Percentiles rank a stretch among this genome's conserved stretches.
phyloP scores from a whole-genome alignment of 2,329 filamentous ascomycete genomes.

The Elsinoe arachidis region DNA sequence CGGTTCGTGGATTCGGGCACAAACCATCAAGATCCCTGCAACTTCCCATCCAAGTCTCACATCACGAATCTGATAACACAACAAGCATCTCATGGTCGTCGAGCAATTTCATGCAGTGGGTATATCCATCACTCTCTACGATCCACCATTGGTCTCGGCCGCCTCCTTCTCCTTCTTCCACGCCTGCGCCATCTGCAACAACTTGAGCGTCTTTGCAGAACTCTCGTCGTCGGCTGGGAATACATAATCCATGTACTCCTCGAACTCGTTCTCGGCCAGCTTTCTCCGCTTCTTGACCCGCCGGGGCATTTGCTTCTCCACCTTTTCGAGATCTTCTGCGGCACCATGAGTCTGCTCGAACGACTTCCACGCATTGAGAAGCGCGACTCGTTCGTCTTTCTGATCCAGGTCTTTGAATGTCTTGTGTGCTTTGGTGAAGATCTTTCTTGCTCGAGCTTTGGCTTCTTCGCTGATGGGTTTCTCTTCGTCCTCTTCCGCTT shows the following conservation, averaged over 20 bases:
- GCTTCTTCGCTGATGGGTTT: conserved; percentile 67
- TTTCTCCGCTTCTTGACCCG: conserved; percentile 86
- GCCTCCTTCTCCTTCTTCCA: conserved; percentile 63
- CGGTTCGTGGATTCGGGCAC: conserved; percentile 4
- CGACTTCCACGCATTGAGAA: conserved; percentile 84
- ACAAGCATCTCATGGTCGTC: too few relatives aligned
- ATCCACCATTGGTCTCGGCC: conserved; percentile 9
- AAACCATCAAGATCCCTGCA: conserved; percentile 8
- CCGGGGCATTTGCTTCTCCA: conserved; percentile 89
- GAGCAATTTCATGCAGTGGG: neutral
- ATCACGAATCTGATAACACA: neutral
- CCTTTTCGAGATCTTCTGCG: conserved; percentile 64
- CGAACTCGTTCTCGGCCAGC: conserved; percentile 84
- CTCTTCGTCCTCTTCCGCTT: conserved; percentile 49
- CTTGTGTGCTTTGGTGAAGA: conserved; percentile 81
- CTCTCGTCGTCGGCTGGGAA: conserved; percentile 93
- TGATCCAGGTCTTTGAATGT: conserved; percentile 82
- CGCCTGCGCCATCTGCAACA: conserved; percentile 75
- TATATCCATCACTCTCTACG: neutral
- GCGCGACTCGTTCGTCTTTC: conserved; percentile 85
- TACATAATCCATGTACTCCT: conserved; percentile 95
- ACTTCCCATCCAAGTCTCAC: neutral
- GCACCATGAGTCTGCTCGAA: conserved; percentile 84
- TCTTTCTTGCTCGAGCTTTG: conserved; percentile 67
- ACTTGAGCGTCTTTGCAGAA: conserved; percentile 70